Conservation (phyloP, 495 filamentous ascomycete species). For the Lasiosphaeris hirsuta region DNA sequence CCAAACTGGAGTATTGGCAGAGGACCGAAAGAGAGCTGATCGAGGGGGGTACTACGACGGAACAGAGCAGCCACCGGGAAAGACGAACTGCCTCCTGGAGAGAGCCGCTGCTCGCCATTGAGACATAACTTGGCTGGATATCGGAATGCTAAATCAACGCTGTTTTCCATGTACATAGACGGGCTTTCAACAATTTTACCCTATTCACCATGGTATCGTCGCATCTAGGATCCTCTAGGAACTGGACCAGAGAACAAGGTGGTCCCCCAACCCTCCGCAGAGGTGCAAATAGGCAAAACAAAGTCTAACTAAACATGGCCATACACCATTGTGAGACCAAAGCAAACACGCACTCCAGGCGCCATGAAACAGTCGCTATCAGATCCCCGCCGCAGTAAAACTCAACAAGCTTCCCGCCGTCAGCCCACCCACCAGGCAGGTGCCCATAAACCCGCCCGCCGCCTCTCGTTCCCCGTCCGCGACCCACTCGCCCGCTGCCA, state of each 20-base stretch:
- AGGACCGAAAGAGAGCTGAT: conserved; percentile 59
- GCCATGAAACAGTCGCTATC: conserved; percentile 8
- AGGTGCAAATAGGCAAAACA: background rate
- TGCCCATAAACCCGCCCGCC: conserved; percentile 89
- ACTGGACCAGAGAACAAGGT: background rate
- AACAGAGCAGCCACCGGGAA: conserved; percentile 34
- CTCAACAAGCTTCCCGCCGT: conserved; percentile 83
- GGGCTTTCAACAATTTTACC: too few relatives aligned
- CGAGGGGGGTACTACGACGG: conserved; percentile 73
- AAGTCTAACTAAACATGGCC: background rate
- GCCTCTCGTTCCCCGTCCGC: conserved; percentile 77
- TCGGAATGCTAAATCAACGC: too few relatives aligned
- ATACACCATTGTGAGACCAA: background rate
- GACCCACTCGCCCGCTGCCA: conserved; percentile 78
- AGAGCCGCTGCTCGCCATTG: background rate
- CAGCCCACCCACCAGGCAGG: conserved; percentile 80
- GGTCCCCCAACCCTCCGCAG: background rate
- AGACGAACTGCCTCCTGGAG: conserved; percentile 24
- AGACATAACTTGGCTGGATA: background rate
- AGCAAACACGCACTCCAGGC: background rate
- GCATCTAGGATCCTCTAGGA: background rate
- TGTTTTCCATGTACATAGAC: background rate
- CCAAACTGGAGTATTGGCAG: conserved; percentile 73
- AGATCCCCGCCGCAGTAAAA: conserved; percentile 63
- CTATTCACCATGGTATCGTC: conserved; percentile 2